These are phyloP conservation scores for Dacryopinax spathularia DNA, from an alignment of 768 basidiomycete genomes.

Conservation along the genomic window DNA sequence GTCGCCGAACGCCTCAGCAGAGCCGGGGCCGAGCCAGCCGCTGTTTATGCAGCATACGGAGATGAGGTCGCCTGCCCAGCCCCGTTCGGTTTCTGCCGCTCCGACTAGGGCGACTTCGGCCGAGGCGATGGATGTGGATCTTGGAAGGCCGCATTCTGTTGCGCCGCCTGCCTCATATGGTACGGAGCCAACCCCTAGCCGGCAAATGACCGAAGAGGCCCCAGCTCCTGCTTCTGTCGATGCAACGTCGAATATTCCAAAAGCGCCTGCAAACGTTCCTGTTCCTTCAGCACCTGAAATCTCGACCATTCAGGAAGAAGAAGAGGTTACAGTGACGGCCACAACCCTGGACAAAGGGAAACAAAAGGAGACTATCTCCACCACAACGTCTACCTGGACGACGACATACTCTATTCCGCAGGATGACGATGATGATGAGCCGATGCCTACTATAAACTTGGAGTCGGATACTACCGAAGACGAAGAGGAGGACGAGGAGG, in stretches of 20 bases:
- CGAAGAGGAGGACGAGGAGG: not conserved
- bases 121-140: slow-evolving; percentile 1
- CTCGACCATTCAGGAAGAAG: slow-evolving; percentile 2
- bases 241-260: not conserved
- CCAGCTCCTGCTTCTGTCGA: not conserved
- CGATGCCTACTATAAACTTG: slow-evolving; percentile 64
- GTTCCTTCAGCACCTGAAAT: not conserved
- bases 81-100: not conserved
- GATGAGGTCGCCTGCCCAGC: not conserved
- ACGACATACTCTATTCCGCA: slow-evolving; percentile 9
- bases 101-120: not conserved
- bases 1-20: not conserved
- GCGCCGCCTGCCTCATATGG: not conserved
- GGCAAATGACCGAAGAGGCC: not conserved
- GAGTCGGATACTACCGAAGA: slow-evolving; percentile 64
- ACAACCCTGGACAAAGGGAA: not conserved
- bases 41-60: not conserved
- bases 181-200: not conserved
- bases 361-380: not conserved
- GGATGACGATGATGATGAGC: slow-evolving; percentile 40
- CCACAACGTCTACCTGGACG: not conserved
- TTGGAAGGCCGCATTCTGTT: not conserved
- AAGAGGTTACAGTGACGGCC: slow-evolving; percentile 10
- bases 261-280: not conserved
- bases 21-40: not conserved